A percentile compares a stretch with the other conserved stretches of the same genome.
These are phyloP conservation scores for Lachancea kluyveri DNA, from an alignment of 805 yeast genomes.

Conservation along the genomic window DNA sequence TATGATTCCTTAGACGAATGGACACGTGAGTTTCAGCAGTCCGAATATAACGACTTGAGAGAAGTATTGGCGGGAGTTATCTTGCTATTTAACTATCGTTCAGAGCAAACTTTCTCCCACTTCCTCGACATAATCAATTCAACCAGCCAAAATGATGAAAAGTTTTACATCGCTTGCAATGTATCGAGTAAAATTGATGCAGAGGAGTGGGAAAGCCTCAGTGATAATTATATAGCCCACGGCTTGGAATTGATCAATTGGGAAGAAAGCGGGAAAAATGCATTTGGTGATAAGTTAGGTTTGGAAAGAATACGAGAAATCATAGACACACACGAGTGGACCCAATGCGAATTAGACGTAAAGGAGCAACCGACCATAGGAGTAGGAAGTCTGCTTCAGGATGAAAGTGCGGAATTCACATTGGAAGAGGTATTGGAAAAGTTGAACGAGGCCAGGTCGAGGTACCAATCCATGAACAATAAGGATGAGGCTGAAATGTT, in stretches of 20 bases:
- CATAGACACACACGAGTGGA: constrained; percentile 46
- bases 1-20: constrained; percentile 27
- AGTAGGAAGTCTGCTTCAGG: neutral
- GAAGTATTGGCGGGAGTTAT: constrained; percentile 41
- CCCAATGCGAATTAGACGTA: neutral
- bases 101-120: neutral
- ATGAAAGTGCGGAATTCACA: too few species aligned
- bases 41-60: constrained; percentile 36
- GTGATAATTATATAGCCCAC: constrained; percentile 7
- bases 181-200: constrained; percentile 1
- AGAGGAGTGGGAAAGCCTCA: neutral
- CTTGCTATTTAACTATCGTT: constrained; percentile 27
- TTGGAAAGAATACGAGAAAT: constrained; percentile 38
- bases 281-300: constrained; percentile 40
- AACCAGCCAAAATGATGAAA: too few species aligned
- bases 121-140: too few species aligned
- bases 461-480: constrained; percentile 10
- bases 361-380: neutral
- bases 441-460: constrained; percentile 16
- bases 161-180: constrained; percentile 1
- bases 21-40: constrained; percentile 33
- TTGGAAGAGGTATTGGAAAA: constrained; percentile 11
- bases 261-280: constrained; percentile 33
- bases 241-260: constrained; percentile 38
- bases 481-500: constrained; percentile 14